Evolutionary conservation across 768 basidiomycete genomes (phyloP), one percentile per base, ranked within the genome.

Genomic region (Macrolepiota dolichaula): DNA sequence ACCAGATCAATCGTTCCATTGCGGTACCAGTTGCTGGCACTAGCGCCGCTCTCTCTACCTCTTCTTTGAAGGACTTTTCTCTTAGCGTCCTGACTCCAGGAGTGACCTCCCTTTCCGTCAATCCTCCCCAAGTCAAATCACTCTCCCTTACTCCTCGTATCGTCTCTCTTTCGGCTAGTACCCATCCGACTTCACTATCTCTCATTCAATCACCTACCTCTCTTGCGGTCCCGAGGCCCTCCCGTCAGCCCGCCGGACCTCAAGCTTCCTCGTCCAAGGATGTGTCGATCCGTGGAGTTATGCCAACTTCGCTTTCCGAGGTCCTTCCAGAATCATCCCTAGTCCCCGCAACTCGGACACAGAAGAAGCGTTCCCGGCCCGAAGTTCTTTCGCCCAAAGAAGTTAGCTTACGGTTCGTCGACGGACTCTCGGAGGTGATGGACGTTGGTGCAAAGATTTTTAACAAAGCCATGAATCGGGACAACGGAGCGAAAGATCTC

Each of bases 401-500:
- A 11, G 64, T 82, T 59, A 78, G 79, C 63, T 69, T 78, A 59
- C 74, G 73, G 59, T 66, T 78, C 22, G 72, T 76, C 44, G 74
- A 79, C 63, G 78, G 84, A 15, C 69, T 88, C 42, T 79, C 85
- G 12, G 72, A 77, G 42, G 70, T 79, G 13, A 67, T 85, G 46
- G 85, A 83, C 40, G 74, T 76, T 40, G 81, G 76, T 47, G 74
- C 79, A 55, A 79, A 79, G 50, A 76, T 76, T 12, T 69, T 80
- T 24, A 67, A 78, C 1, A 73, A 79, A 6, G 72, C 72, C n/a
- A 71, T 86, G 22, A 76, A 77, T 9, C 15, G 53, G 17, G 77
- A 73, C 55, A 87, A 88, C 59, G 70, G 86, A 54, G 59, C 42
- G 29, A 75, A 79, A 22, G 86, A 87, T 63, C 74, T 88, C 19